Base-by-base conservation (phyloP, 805 yeast genomes). In the Nakazawaea molendinolei region DNA sequence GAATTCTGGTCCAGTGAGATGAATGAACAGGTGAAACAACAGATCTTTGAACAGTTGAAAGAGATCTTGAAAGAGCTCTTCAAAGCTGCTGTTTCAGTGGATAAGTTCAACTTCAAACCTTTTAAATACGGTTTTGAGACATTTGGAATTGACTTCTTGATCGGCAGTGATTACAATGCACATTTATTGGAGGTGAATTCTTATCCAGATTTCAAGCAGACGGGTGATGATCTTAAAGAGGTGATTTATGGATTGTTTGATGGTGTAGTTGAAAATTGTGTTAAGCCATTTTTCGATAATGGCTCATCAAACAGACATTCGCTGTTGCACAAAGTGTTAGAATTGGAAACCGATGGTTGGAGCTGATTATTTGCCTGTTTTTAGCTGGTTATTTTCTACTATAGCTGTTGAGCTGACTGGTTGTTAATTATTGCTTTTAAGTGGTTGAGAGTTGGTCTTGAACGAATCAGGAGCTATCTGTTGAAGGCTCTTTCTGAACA, bases 161-260 rank as follows among this genome's bases (percentile, higher is more conserved):
- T 92, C 13, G 79, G 76, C 47, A 61, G 58, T 2, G 62, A 73
- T 21, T 52, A 56, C 16, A 54, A 67, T 10, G 90, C 83, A 3
- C 67, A 65, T 30, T 52, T 92, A 19, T 60, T 90, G 28, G 97
- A 92, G 56, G 85, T 87, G 30, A 92, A 92, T 51, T 80, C 97
- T 12, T 92, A 81, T 52, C 98, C 98, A 1, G 98, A 92, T 53
- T 92, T 92, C 61, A 87, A 86, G 51, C 98, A 92, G 59, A 92
- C 97, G 0, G 98, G 98, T 13, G 72, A 63, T 12, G 81, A 71
- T 6, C 63, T 90, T 47, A 83, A 81, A 50, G 63, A 48, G 2
- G 50, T 86, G 16, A 83, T 92, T 21, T 67, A 68, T 44, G 81
- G 71, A 23, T 61, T 89, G 29, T 83, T 89, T 49, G 76, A 71